phyloP scores from a whole-genome alignment of 2,329 filamentous ascomycete species.

The Diaporthe sp. region DNA sequence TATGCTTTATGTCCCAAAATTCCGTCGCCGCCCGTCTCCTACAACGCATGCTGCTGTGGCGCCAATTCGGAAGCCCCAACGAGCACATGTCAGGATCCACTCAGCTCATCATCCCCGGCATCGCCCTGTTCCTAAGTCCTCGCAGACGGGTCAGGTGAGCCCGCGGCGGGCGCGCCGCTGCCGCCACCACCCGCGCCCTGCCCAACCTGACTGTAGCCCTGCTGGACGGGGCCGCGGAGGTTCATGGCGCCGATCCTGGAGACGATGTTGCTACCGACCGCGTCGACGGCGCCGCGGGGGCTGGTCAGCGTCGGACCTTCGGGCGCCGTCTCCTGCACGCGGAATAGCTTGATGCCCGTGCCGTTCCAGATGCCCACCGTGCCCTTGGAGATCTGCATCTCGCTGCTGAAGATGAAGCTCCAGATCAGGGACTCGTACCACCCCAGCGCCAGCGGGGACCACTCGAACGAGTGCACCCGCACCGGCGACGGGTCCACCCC shows the following conservation, averaged over 20 bases:
- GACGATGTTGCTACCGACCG: constrained; percentile 90
- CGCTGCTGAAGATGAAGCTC: constrained; percentile 90
- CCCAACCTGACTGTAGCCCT: constrained; percentile 1
- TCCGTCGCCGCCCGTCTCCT: neutral
- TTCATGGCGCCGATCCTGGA: constrained; percentile 86
- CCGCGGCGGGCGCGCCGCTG: neutral
- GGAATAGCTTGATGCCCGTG: constrained; percentile 88
- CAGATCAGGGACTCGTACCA: constrained; percentile 97
- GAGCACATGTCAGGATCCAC: neutral
- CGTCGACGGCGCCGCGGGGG: constrained; percentile 91
- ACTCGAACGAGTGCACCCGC: constrained; percentile 90
- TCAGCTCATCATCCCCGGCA: neutral
- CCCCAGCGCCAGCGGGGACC: constrained; percentile 88
- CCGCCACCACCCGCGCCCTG: neutral
- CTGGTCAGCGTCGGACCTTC: constrained; percentile 84
- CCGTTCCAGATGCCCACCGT: constrained; percentile 95
- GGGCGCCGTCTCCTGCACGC: constrained; percentile 85
- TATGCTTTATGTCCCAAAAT: constrained; percentile 12
- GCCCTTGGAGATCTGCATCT: constrained; percentile 88
- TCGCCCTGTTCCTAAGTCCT: neutral
- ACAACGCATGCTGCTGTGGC: neutral
- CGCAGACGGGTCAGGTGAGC: constrained; percentile 11
- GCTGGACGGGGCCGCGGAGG: constrained; percentile 59
- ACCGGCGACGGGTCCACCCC: constrained; percentile 80
- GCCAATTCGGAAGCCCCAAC: neutral